Conservation (phyloP, 2,329 filamentous ascomycete genomes). For the Microsporum ferrugineum region DNA sequence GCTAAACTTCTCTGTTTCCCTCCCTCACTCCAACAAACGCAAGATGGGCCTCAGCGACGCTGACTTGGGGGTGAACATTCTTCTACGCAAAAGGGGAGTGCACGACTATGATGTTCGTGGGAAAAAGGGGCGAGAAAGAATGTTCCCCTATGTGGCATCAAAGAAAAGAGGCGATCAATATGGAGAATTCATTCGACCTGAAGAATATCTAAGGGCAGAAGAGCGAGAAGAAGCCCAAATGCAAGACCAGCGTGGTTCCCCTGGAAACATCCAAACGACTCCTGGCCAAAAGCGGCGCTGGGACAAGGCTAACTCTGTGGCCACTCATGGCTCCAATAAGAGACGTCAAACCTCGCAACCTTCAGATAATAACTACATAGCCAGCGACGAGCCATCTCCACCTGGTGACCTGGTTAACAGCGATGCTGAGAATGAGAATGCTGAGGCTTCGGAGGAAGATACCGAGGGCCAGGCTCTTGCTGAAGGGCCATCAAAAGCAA, state of each 20-base stretch:
- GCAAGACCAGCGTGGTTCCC: constrained; percentile 46
- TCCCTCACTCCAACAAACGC: constrained; percentile 72
- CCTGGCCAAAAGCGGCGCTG: constrained; percentile 91
- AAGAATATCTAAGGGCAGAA: constrained; percentile 87
- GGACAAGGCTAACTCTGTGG: constrained; percentile 54
- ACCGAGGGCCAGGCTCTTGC: constrained; percentile 35
- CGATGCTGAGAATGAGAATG: constrained; percentile 45
- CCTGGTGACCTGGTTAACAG: constrained; percentile 19
- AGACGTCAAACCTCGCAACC: constrained; percentile 41
- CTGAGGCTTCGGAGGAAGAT: constrained; percentile 46
- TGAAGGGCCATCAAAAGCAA: constrained; percentile 63
- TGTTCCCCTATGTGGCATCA: constrained; percentile 78
- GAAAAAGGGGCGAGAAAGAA: constrained; percentile 82
- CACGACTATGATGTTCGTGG: constrained; percentile 86
- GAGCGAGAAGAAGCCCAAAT: constrained; percentile 69
- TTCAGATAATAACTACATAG: constrained; percentile 17
- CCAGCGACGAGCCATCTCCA: constrained; percentile 39
- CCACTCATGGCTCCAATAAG: constrained; percentile 43
- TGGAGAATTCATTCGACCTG: constrained; percentile 82
- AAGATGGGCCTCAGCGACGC: constrained; percentile 80
- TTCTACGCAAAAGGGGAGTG: constrained; percentile 79
- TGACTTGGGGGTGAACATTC: constrained; percentile 80
- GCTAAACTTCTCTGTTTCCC: constrained; percentile 72
- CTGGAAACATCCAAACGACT: constrained; percentile 46
- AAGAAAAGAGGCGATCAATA: constrained; percentile 78